Evolutionary conservation across 2,329 filamentous ascomycete genomes (phyloP), one percentile per base, ranked within the genome.

Genomic region (Calonectria montana): DNA sequence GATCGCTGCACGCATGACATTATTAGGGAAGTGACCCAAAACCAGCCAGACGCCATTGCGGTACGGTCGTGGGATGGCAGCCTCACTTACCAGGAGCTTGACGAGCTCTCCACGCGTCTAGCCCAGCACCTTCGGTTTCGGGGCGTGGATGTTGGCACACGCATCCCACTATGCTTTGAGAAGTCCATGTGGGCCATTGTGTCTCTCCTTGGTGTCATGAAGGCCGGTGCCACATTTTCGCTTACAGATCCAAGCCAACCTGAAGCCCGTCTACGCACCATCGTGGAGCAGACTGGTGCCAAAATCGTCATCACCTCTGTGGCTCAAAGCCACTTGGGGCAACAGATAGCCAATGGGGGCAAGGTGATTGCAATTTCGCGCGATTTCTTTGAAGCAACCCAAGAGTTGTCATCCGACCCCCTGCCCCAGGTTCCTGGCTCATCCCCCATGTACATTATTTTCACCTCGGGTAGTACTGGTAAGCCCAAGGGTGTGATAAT

Each of bases 401-500:
- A 21, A 12, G 53, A 39, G 53, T 59, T 59, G 53, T 59, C 53
- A 59, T 39, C 53, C n/a, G 73, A 70, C 39, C 71, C 72, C 16
- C 70, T 72, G 7, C 76, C 53, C 45, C 74, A 62, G 12, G 77
- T 85, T 2, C 84, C 84, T 0, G 62, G 69, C 0, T 84, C 88
- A 23, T 80, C 83, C 1, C 83, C 85, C 18, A 83, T 88, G 43
- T 88, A 88, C 72, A 89, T 92, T 75, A 91, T 92, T 77, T 92
- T 92, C 78, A 92, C 91, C 15, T 92, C 90, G 1, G 91, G 91
- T 18, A 92, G 89, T 70, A 92, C 91, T 0, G 91, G 91, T 7
- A 88, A 87, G 70, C 91, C 91, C 2, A 92, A 92, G 82, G 91
- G 91, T 27, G 90, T 92, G 4, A 84, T 91, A 47, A 83, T 88